A percentile compares a stretch with the other conserved stretches of the same genome.
Conservation (phyloP, 106 monocot species). For the Cymbidium sinense region DNA sequence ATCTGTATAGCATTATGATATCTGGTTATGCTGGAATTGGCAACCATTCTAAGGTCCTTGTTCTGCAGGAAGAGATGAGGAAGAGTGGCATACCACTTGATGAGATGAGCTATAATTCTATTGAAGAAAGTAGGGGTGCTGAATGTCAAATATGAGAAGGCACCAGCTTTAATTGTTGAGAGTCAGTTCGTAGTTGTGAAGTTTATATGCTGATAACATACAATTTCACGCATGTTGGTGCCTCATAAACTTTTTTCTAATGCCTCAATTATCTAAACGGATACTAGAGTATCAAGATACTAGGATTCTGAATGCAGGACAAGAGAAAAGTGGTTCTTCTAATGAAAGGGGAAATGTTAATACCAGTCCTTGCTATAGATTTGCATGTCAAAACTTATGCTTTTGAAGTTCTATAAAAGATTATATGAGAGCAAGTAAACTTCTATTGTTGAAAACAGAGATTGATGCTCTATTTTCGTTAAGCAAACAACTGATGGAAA, state of each 20-base stretch:
- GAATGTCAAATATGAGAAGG: constrained; percentile 1
- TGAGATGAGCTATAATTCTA: not conserved
- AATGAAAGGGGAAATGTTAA: not conserved
- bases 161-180: not conserved
- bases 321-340: too few species aligned
- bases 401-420: constrained; percentile 2
- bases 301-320: not conserved
- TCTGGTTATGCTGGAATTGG: constrained; percentile 6
- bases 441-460: not conserved
- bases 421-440: not conserved
- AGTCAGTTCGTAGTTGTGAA: not conserved
- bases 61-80: constrained; percentile 6
- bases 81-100: constrained; percentile 3
- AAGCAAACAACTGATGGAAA: not conserved
- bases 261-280: not conserved
- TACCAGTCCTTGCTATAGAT: not conserved
- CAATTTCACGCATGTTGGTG: not conserved
- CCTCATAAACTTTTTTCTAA: not conserved
- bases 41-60: constrained; percentile 5
- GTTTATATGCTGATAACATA: not conserved
- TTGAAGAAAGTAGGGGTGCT: not conserved
- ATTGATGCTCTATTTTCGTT: not conserved
- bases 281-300: constrained; percentile 2
- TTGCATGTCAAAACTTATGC: not conserved
- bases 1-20: constrained; percentile 10